phyloP scores from a whole-genome alignment of 2,329 filamentous ascomycete genomes.

The Cordyceps militaris region DNA sequence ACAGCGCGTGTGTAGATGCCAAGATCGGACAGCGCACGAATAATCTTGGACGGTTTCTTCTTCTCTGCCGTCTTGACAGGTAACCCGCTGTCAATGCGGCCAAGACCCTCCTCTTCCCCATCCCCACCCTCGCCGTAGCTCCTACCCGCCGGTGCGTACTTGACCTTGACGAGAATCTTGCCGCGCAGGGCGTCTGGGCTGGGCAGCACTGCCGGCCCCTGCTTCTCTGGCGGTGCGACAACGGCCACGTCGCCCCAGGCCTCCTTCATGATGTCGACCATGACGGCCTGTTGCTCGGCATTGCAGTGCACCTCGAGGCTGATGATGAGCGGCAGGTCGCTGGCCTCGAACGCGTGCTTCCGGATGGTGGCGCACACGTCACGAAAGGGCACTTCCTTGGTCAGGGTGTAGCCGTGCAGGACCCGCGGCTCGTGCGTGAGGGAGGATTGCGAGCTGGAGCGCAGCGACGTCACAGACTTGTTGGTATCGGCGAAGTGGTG shows the following conservation, averaged over 20 bases:
- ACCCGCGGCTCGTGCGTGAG: constrained; percentile 62
- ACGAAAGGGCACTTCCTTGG: constrained; percentile 79
- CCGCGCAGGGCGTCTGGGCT: constrained; percentile 61
- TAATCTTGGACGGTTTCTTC: constrained; percentile 55
- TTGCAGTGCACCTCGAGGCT: constrained; percentile 88
- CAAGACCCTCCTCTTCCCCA: constrained; percentile 15
- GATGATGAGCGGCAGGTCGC: constrained; percentile 81
- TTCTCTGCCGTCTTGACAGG: constrained; percentile 19
- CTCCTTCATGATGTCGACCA: constrained; percentile 88
- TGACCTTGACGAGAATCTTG: constrained; percentile 82
- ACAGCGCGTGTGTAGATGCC: constrained; percentile 80
- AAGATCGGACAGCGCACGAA: constrained; percentile 64
- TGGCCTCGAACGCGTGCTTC: constrained; percentile 67
- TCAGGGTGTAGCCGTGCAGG: constrained; percentile 83
- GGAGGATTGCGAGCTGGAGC: constrained; percentile 17
- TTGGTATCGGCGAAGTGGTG: constrained; percentile 19
- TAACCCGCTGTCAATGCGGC: constrained; percentile 30
- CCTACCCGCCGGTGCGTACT: constrained; percentile 48
- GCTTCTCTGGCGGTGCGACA: constrained; percentile 50
- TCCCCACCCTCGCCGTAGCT: constrained; percentile 18
- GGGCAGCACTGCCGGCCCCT: constrained; percentile 48
- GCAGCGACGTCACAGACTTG: neutral
- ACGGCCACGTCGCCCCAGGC: constrained; percentile 60
- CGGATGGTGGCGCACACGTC: constrained; percentile 76
- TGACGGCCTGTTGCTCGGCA: constrained; percentile 73